These are phyloP conservation scores for Trametes cubensis DNA, from an alignment of 768 basidiomycete genomes.

Conservation along the genomic window DNA sequence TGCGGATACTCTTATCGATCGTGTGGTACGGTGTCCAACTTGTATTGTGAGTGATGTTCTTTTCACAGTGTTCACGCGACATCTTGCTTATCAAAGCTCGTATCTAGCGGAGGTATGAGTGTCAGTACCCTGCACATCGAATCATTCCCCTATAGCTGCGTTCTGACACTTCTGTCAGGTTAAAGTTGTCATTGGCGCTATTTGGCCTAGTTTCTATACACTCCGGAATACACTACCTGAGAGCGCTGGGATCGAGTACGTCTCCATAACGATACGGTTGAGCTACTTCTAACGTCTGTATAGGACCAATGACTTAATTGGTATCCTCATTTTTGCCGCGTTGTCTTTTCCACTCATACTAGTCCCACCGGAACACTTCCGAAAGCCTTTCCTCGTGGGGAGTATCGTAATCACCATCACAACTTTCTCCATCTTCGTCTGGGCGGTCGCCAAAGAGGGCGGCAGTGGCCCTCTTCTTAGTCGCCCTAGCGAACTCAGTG, in stretches of 20 bases:
- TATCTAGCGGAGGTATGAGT: conserved; percentile 16
- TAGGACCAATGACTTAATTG: conserved; percentile 24
- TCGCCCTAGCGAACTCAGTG: conserved; percentile 14
- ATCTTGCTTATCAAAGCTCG: neutral
- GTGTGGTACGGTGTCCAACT: conserved; percentile 28
- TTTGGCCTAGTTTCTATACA: conserved; percentile 26
- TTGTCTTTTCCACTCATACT: conserved; percentile 29
- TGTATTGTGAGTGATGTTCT: conserved; percentile 17
- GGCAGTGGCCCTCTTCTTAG: conserved; percentile 27
- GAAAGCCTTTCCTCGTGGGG: conserved; percentile 27
- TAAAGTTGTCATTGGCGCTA: conserved; percentile 24
- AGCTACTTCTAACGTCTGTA: neutral
- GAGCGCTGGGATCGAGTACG: conserved; percentile 24
- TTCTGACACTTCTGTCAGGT: neutral
- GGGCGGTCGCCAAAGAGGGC: conserved; percentile 24
- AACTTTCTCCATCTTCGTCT: conserved; percentile 23
- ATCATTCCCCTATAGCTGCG: too few relatives aligned
- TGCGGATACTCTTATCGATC: conserved; percentile 26
- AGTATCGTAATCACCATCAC: conserved; percentile 22
- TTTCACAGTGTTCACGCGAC: neutral
- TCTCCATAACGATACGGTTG: neutral
- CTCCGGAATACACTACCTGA: conserved; percentile 24
- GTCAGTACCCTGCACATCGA: neutral
- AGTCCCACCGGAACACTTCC: conserved; percentile 29
- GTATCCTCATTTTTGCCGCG: conserved; percentile 21